A percentile compares a stretch with the other conserved stretches of the same genome.
Conservation (phyloP, 495 filamentous ascomycete species). For the Lentithecium fluviatile region DNA sequence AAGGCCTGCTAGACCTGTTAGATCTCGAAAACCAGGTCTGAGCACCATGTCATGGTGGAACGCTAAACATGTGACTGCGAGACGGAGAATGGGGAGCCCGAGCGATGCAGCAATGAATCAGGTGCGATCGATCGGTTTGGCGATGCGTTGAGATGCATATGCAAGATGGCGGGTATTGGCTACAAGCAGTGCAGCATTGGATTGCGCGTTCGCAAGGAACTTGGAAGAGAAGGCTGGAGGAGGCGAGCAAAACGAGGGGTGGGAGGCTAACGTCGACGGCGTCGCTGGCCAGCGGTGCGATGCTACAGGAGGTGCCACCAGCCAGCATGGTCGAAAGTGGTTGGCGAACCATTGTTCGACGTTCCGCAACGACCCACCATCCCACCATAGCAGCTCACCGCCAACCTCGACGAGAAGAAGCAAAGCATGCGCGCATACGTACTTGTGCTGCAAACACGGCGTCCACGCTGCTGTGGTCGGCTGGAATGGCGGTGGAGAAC, state of each 20-base stretch:
- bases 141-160: not conserved
- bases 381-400: not conserved
- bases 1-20: conserved; percentile 12
- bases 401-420: conserved; percentile 5
- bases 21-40: not conserved
- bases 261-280: conserved; percentile 14
- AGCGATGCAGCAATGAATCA: not conserved
- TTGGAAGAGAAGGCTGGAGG: conserved; percentile 13
- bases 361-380: not conserved
- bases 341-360: conserved; percentile 1
- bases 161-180: not conserved
- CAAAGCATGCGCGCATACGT: conserved; percentile 27
- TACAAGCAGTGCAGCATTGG: not conserved
- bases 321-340: conserved; percentile 9
- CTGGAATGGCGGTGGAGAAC: conserved; percentile 52
- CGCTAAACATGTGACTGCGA: not conserved
- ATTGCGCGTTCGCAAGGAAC: conserved; percentile 26
- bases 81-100: not conserved
- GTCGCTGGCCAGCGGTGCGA: conserved; percentile 16
- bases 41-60: conserved; percentile 28
- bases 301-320: conserved; percentile 1
- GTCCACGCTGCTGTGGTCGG: conserved; percentile 59
- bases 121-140: not conserved
- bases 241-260: conserved; percentile 13
- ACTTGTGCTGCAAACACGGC: conserved; percentile 66